A percentile compares a stretch with the other conserved stretches of the same genome.
phyloP scores from a whole-genome alignment of 2,329 filamentous ascomycete species.

The Monosporascus sp. region DNA sequence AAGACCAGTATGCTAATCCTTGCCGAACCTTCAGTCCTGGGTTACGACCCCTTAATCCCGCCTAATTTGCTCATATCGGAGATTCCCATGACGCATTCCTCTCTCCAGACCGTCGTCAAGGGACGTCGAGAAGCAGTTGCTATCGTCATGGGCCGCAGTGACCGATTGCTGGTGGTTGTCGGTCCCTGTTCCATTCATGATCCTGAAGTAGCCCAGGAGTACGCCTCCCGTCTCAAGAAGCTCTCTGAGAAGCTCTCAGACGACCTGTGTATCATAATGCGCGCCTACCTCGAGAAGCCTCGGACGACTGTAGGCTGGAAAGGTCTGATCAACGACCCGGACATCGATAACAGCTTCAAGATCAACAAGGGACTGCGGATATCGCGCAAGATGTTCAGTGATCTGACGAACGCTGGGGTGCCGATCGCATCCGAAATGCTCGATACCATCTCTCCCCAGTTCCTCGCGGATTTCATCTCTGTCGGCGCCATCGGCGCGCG shows the following conservation, averaged over 20 bases:
- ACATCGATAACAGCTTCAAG: conserved; percentile 94
- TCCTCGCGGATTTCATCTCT: conserved; percentile 91
- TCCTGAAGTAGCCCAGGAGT: conserved; percentile 80
- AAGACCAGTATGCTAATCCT: conserved; percentile 24
- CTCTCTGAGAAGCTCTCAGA: conserved; percentile 73
- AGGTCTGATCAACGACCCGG: conserved; percentile 96
- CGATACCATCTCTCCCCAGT: conserved; percentile 97
- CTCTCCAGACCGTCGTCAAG: conserved; percentile 64
- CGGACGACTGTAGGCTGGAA: conserved; percentile 99
- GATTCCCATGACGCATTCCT: conserved; percentile 63
- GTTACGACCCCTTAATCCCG: conserved; percentile 89
- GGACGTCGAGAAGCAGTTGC: conserved; percentile 64
- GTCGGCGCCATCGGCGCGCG: conserved; percentile 93
- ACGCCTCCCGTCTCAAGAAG: conserved; percentile 71
- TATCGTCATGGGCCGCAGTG: conserved; percentile 73
- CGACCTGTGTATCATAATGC: conserved; percentile 92
- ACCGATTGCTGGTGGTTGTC: conserved; percentile 89
- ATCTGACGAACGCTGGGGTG: conserved; percentile 81
- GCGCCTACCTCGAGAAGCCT: conserved; percentile 97
- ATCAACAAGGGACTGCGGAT: conserved; percentile 98
- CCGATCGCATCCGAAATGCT: conserved; percentile 98
- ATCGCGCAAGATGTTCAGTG: conserved; percentile 88
- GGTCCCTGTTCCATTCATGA: conserved; percentile 98
- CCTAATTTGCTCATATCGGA: conserved; percentile 83
- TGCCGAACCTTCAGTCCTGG: conserved; percentile 59